Evolutionary conservation across 2,329 filamentous ascomycete species (phyloP), one percentile per base, ranked within the genome.

Genomic region (Penicillium polonicum): DNA sequence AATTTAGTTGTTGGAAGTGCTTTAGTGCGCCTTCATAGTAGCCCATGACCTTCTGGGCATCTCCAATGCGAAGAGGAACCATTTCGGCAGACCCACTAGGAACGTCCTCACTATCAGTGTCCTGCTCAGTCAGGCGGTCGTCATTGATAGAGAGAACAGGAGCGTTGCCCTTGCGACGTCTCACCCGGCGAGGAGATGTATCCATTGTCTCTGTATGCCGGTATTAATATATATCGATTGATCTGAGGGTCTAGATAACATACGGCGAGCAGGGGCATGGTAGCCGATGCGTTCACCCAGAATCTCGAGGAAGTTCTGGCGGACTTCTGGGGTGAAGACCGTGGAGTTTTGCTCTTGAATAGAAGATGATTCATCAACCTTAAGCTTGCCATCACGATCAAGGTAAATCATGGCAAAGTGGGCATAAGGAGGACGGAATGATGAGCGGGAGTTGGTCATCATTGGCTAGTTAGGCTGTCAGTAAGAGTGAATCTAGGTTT

Each of bases 1-100:
- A 80, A 59, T 76, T 77, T 33, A 77, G 69, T 54, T 80, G 79
- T 59, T 79, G 77, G 60, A 81, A 73, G 46, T 74, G 69, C 58
- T 73, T 73, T 23, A 80, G 71, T 5, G 74, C 74, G 38, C 67
- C 66, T 43, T 72, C 68, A 57, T 80, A 80, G 63, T 75, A 80
- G 15, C 68, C 60, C 7, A 69, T 60, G 12, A 78, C 64, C 57
- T 72, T 75, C 9, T 72, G 68, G 4, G 63, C 64, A 36, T 79
- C 74, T 31, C 77, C 77, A 27, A 79, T 71, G 35, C 72, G 68
- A 23, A 75, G 63, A 19, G 69, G 61, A 12, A 71, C 60, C 61
- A 69, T 72, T 53, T 72, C 67, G 17, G 64, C 58, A 8, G 67
- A 62, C 15, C 55, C 57, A 10, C 55, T 58, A 5, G 63, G 33